Evolutionary conservation across 805 yeast species (phyloP).

Genomic region (Sugiyamaella boreocaroliniensis): DNA sequence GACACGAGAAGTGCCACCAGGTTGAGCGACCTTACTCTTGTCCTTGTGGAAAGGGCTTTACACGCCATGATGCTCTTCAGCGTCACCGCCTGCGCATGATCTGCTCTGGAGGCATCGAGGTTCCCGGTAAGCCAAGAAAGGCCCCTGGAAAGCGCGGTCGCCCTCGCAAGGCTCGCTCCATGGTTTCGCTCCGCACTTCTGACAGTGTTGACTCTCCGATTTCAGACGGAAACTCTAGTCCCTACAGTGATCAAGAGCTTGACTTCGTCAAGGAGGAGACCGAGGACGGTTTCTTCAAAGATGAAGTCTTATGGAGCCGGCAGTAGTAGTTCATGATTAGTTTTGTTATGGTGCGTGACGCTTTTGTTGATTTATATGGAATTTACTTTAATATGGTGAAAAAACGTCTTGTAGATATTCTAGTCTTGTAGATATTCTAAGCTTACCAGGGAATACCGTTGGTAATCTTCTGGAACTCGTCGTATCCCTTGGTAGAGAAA

Average conservation of each 20-base stretch:
- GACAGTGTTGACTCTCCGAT: background rate
- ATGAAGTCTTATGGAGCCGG: slow-evolving; percentile 8
- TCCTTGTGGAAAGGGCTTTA: slow-evolving; percentile 91
- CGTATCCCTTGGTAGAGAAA: slow-evolving; percentile 87
- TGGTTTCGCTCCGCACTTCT: slow-evolving; percentile 5
- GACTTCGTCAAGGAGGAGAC: slow-evolving; percentile 5
- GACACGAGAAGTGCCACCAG: slow-evolving; percentile 84
- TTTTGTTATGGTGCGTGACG: background rate
- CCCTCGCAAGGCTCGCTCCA: slow-evolving; percentile 26
- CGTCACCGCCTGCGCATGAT: slow-evolving; percentile 75
- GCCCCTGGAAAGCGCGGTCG: slow-evolving; percentile 34
- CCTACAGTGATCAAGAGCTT: slow-evolving; percentile 9
- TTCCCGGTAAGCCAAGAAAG: slow-evolving; percentile 26
- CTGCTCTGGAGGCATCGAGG: slow-evolving; percentile 64
- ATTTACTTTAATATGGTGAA: background rate
- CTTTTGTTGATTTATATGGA: background rate
- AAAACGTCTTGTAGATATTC: background rate
- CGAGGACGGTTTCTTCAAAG: background rate
- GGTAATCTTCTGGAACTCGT: slow-evolving; percentile 92
- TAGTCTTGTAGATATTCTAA: slow-evolving; percentile 3
- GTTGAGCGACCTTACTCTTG: slow-evolving; percentile 63
- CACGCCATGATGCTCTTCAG: slow-evolving; percentile 80
- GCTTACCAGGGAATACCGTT: slow-evolving; percentile 88
- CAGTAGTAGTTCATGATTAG: background rate
- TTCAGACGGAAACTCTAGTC: slow-evolving; percentile 13